phyloP scores from a whole-genome alignment of 1,284 basidiomycete species.

The Rhodotorula glutinis region DNA sequence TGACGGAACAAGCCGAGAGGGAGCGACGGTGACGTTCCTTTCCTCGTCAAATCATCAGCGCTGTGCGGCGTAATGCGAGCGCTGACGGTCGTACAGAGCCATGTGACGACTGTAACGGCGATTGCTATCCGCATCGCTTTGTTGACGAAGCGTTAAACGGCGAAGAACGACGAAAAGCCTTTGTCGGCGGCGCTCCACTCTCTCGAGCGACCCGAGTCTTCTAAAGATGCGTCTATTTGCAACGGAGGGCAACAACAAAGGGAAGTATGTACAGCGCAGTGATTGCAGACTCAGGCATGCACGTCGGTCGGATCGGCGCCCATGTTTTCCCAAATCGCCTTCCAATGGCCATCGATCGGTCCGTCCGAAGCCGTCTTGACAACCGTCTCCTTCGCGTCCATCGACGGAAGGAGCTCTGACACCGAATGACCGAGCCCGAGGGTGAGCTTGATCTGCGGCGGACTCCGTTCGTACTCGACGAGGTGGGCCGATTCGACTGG shows the following conservation, averaged over 20 bases:
- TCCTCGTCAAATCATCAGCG: neutral
- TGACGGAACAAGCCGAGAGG: constrained; percentile 5
- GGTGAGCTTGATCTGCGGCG: constrained; percentile 67
- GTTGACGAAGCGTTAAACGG: too few relatives aligned
- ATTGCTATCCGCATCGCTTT: too few relatives aligned
- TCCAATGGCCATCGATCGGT: constrained; percentile 35
- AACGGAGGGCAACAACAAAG: too few relatives aligned
- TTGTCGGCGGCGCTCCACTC: too few relatives aligned
- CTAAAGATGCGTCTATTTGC: too few relatives aligned
- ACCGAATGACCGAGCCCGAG: constrained; percentile 54
- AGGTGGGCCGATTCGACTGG: constrained; percentile 44
- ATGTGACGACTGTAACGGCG: too few relatives aligned
- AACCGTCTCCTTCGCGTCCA: constrained; percentile 29
- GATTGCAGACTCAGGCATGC: neutral
- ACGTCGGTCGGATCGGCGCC: constrained; percentile 19
- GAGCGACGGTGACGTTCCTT: neutral
- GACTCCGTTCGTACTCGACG: constrained; percentile 58
- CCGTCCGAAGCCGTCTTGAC: constrained; percentile 23
- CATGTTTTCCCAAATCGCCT: constrained; percentile 32
- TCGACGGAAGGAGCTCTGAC: constrained; percentile 29
- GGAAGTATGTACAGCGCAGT: too few relatives aligned
- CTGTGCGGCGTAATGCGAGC: too few relatives aligned
- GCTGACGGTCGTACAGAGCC: too few relatives aligned
- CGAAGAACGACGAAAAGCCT: too few relatives aligned
- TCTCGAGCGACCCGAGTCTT: too few relatives aligned